These are phyloP conservation scores for Gracilaria gracilis DNA, from an alignment of 23 red algal species.

Conservation along the genomic window DNA sequence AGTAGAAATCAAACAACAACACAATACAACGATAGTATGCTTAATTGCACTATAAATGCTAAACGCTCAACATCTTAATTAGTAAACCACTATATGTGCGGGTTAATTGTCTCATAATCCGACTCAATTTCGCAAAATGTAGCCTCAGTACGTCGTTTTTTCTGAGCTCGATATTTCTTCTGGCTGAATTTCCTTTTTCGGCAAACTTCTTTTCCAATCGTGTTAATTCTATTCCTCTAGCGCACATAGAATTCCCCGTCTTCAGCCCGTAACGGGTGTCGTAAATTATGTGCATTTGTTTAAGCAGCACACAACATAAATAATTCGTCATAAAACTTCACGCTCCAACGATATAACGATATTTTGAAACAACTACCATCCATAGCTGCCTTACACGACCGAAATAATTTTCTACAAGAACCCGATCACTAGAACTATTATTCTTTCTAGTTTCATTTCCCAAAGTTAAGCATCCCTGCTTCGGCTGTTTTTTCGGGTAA, in stretches of 20 bases:
- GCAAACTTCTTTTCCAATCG: not conserved
- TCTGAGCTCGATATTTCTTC: not conserved
- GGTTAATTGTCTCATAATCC: not conserved
- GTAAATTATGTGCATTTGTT: constrained; percentile 32
- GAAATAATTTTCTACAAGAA: constrained; percentile 20
- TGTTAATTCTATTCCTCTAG: not conserved
- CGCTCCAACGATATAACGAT: constrained; percentile 9
- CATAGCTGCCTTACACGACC: constrained; percentile 16
- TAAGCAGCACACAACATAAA: constrained; percentile 16
- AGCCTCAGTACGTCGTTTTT: not conserved
- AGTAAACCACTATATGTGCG: not conserved
- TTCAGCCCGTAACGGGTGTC: constrained; percentile 5
- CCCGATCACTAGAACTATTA: not conserved
- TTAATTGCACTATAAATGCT: too few species aligned
- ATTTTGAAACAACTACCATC: not conserved
- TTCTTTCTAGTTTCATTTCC: not conserved
- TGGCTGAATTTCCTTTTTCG: not conserved
- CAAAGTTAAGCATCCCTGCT: not conserved
- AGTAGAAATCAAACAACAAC: too few species aligned
- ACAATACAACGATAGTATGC: too few species aligned
- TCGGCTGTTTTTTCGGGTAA: constrained; percentile 4
- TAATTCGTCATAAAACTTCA: constrained; percentile 13
- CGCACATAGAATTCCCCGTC: constrained; percentile 20
- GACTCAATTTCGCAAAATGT: not conserved
- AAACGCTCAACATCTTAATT: not conserved